These are phyloP conservation scores for Ceratopteris richardii DNA, from an alignment of 75 land plant genomes.

Conservation along the genomic window DNA sequence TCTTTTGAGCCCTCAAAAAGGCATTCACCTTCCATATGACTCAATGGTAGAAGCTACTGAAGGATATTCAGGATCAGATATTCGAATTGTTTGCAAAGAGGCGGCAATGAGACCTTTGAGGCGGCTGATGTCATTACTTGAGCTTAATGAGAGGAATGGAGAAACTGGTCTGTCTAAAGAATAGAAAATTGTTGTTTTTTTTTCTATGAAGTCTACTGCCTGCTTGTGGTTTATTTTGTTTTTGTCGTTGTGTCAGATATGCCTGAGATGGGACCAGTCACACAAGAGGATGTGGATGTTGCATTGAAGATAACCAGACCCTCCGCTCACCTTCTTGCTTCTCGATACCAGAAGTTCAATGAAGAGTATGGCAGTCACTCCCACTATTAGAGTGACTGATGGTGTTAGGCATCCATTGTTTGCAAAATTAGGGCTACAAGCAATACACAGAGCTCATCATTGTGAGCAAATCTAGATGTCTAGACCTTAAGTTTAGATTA, in stretches of 20 bases:
- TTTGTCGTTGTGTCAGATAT: conserved; percentile 38
- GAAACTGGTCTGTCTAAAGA: conserved; percentile 34
- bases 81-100: conserved; percentile 92
- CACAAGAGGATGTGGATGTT: conserved; percentile 48
- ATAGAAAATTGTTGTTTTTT: background rate
- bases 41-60: conserved; percentile 65
- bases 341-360: conserved; percentile 83
- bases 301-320: conserved; percentile 90
- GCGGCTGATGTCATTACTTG: conserved; percentile 72
- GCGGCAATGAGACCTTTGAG: conserved; percentile 98
- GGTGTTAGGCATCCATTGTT: too few relatives aligned
- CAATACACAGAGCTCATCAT: too few relatives aligned
- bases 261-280: conserved; percentile 75
- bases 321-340: conserved; percentile 85
- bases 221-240: too few relatives aligned
- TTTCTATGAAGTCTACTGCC: too few relatives aligned
- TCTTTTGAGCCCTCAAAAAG: conserved; percentile 39
- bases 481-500: too few relatives aligned
- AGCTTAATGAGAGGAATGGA: conserved; percentile 37
- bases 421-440: too few relatives aligned
- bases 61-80: conserved; percentile 98
- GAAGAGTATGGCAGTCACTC: conserved; percentile 86
- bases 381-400: conserved; percentile 26
- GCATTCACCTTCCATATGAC: conserved; percentile 53
- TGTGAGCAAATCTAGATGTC: too few relatives aligned